Percentiles rank a stretch among this genome's conserved stretches.
phyloP scores from a whole-genome alignment of 495 filamentous ascomycete genomes.

The Penicillium coprophilum region DNA sequence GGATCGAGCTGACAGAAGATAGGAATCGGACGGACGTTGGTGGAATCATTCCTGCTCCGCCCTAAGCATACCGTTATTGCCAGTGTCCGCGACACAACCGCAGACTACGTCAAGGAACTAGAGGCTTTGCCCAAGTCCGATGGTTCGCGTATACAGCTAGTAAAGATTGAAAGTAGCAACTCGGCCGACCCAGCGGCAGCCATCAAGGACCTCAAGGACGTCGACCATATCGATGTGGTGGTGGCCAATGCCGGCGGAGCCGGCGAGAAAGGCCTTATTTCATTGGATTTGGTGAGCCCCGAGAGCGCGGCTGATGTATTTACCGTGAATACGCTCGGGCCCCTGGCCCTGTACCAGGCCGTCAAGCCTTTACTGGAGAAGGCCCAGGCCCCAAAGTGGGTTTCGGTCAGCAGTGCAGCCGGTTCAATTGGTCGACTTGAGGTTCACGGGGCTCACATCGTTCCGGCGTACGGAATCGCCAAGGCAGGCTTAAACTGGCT shows the following conservation, averaged over 20 bases:
- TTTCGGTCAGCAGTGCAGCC: background rate
- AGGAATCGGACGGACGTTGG: background rate
- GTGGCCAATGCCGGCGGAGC: background rate
- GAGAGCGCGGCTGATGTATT: background rate
- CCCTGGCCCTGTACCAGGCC: background rate
- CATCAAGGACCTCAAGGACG: background rate
- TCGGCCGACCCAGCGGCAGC: background rate
- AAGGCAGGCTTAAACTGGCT: background rate
- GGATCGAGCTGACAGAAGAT: background rate
- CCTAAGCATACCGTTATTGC: background rate
- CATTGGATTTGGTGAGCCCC: background rate
- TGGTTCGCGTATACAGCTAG: background rate
- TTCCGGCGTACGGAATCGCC: background rate
- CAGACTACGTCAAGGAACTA: background rate
- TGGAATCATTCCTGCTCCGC: background rate
- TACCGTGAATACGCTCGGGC: background rate
- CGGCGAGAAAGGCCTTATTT: background rate
- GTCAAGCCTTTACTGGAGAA: background rate
- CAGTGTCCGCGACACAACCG: background rate
- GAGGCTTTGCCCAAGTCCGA: background rate
- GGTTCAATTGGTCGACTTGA: background rate
- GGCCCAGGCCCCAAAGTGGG: background rate
- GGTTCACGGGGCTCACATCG: background rate
- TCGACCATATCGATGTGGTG: background rate
- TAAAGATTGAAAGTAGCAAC: conserved; percentile 1